A percentile compares a stretch with the other conserved stretches of the same genome.
Evolutionary conservation across 352 stramenopile species (phyloP).

Genomic region (Globisporangium polare): DNA sequence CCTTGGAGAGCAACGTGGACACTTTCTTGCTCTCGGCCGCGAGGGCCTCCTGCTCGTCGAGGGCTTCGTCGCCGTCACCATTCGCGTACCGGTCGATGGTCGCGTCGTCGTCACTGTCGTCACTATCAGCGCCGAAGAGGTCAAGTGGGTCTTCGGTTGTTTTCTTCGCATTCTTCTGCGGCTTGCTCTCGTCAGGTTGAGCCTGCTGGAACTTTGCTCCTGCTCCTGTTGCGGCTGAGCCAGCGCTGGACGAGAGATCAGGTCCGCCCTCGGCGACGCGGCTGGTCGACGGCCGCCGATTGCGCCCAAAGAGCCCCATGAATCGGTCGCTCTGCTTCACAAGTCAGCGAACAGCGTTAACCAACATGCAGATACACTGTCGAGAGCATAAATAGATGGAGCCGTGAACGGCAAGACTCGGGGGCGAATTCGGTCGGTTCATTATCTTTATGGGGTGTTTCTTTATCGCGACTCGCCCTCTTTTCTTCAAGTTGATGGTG

Average conservation of each 20-base stretch:
- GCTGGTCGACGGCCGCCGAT: conserved; percentile 14
- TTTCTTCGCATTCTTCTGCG: conserved; percentile 16
- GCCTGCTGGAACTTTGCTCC: not conserved
- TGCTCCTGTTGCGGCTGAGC: not conserved
- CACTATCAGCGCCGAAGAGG: conserved; percentile 67
- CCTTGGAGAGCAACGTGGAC: conserved; percentile 59
- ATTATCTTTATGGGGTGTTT: conserved; percentile 6
- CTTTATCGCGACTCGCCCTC: not conserved
- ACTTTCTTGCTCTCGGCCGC: conserved; percentile 63
- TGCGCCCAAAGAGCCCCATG: conserved; percentile 43
- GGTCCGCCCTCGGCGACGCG: conserved; percentile 36
- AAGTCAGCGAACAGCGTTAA: too few relatives aligned
- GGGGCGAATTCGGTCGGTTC: not conserved
- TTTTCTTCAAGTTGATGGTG: conserved; percentile 1
- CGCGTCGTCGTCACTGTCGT: conserved; percentile 79
- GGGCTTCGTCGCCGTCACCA: conserved; percentile 18
- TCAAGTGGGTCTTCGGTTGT: conserved; percentile 32
- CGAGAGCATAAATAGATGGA: conserved; percentile 2
- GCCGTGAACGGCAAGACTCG: too few relatives aligned
- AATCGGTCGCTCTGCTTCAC: not conserved
- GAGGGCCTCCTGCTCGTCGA: conserved; percentile 21
- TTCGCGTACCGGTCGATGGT: conserved; percentile 69
- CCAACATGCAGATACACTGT: too few relatives aligned
- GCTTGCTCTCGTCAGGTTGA: not conserved
- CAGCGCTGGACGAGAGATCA: not conserved